Evolutionary conservation across 148 eudicot species (phyloP).

Genomic region (Tetragonia tetragonoides): DNA sequence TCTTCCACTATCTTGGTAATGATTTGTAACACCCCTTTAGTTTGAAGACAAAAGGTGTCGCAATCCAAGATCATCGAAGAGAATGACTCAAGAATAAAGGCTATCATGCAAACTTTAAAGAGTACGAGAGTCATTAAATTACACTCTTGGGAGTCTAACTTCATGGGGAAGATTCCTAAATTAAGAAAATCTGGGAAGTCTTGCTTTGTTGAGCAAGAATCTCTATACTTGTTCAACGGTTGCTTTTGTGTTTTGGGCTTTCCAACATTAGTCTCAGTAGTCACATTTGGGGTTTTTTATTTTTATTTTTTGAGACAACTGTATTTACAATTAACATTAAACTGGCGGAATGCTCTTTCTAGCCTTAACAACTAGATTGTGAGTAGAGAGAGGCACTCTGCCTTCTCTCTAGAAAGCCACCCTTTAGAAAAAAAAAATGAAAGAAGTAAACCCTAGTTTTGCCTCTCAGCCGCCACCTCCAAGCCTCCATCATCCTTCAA

Average conservation of each 20-base stretch:
- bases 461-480: too few relatives aligned
- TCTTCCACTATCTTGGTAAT: conserved; percentile 63
- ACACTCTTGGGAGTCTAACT: conserved; percentile 81
- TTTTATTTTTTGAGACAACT: too few relatives aligned
- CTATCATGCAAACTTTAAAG: conserved; percentile 74
- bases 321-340: too few relatives aligned
- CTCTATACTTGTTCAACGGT: conserved; percentile 76
- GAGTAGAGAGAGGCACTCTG: too few relatives aligned
- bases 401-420: too few relatives aligned
- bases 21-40: conserved; percentile 77
- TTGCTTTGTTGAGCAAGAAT: conserved; percentile 56
- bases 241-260: conserved; percentile 90
- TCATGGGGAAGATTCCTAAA: conserved; percentile 52
- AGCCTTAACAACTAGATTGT: too few relatives aligned
- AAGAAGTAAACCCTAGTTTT: too few relatives aligned
- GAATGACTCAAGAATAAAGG: conserved; percentile 73
- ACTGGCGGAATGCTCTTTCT: too few relatives aligned
- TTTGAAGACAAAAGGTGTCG: conserved; percentile 59
- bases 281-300: conserved; percentile 25
- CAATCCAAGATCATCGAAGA: conserved; percentile 85
- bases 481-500: too few relatives aligned
- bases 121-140: conserved; percentile 85
- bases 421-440: too few relatives aligned
- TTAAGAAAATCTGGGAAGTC: conserved; percentile 61
- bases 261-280: conserved; percentile 77